A percentile compares a stretch with the other conserved stretches of the same genome.
These are phyloP conservation scores for Dothistroma septosporum DNA, from an alignment of 2,329 filamentous ascomycete genomes.

Conservation along the genomic window DNA sequence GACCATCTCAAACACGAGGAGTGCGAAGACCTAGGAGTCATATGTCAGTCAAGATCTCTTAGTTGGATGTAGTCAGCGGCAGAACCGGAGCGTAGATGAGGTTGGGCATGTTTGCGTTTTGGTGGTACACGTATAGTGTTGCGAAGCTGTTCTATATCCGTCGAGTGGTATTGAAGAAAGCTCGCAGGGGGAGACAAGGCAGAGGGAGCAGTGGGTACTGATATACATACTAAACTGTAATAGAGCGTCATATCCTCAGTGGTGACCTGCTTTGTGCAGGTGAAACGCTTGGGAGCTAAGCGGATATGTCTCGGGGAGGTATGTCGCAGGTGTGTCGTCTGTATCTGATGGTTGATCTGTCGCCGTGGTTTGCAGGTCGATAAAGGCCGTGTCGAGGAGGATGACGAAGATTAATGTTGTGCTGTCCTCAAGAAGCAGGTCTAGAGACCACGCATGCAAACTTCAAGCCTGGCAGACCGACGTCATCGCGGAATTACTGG, in stretches of 20 bases:
- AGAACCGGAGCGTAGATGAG: conserved; percentile 38
- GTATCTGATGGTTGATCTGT: neutral
- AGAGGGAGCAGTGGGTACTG: conserved; percentile 11
- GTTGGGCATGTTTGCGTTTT: conserved; percentile 30
- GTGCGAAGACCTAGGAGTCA: conserved; percentile 66
- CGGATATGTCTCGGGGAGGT: neutral
- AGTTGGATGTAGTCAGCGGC: neutral
- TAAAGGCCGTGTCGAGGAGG: neutral
- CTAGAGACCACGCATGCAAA: no score
- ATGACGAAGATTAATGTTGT: neutral
- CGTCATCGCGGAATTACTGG: no score
- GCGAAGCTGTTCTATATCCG: neutral
- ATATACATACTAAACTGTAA: conserved; percentile 58
- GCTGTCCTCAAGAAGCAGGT: neutral
- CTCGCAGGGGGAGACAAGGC: conserved; percentile 4
- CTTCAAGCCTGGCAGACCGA: no score
- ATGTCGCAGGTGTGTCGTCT: conserved; percentile 7
- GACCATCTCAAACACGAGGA: conserved; percentile 77
- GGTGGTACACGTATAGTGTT: neutral
- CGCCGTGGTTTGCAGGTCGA: neutral
- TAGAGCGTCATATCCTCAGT: conserved; percentile 62
- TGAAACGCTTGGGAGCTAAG: neutral
- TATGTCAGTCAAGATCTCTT: conserved; percentile 19
- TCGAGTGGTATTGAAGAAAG: neutral
- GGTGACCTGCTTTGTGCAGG: conserved; percentile 15